These are phyloP conservation scores for Chytriomyces confervae DNA, from an alignment of 192 early-diverging fungal species.

Conservation along the genomic window DNA sequence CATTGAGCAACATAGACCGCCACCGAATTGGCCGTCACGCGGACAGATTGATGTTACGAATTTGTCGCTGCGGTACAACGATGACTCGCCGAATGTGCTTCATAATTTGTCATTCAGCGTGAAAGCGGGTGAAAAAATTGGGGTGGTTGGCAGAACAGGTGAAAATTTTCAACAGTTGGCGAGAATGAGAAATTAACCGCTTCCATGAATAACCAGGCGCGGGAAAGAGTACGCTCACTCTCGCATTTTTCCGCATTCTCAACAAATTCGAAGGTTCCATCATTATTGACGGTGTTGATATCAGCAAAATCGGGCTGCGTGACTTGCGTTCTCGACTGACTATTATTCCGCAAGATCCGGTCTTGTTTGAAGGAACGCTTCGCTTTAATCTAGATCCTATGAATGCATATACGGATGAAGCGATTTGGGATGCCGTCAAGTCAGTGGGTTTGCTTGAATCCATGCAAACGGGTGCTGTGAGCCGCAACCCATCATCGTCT, in stretches of 20 bases:
- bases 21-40: constrained; percentile 58
- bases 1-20: constrained; percentile 54
- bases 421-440: constrained; percentile 59
- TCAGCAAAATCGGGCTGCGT: constrained; percentile 59
- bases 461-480: constrained; percentile 43
- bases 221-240: constrained; percentile 70
- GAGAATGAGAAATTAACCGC: not conserved
- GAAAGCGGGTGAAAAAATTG: constrained; percentile 49
- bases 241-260: constrained; percentile 74
- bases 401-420: constrained; percentile 39
- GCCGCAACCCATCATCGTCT: not conserved
- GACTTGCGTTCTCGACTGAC: constrained; percentile 58
- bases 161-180: not conserved
- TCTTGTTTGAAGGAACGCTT: constrained; percentile 56
- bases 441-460: constrained; percentile 71
- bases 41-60: constrained; percentile 74
- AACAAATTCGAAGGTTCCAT: constrained; percentile 63
- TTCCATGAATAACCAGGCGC: constrained; percentile 54
- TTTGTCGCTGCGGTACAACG: constrained; percentile 74
- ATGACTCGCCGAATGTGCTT: constrained; percentile 65
- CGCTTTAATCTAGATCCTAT: constrained; percentile 77
- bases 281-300: constrained; percentile 62
- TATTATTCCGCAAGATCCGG: constrained; percentile 57
- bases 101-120: constrained; percentile 50
- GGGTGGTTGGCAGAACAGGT: constrained; percentile 68